Evolutionary conservation across 306 rosid genomes (phyloP).

Genomic region (Purshia tridentata): DNA sequence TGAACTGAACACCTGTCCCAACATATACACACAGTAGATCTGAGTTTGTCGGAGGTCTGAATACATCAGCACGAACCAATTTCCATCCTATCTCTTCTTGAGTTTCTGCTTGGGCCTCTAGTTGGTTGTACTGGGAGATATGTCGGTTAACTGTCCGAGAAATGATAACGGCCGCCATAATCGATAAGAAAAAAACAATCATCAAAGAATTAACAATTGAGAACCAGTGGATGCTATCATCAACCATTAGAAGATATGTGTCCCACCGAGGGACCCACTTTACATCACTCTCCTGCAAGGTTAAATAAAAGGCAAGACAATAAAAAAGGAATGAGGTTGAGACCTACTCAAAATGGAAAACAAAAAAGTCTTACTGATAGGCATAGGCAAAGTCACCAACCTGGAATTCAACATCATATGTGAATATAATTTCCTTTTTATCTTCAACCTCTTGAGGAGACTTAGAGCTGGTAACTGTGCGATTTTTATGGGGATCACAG

Average conservation of each 20-base stretch:
- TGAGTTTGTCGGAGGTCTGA: constrained; percentile 74
- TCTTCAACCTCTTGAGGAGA: constrained; percentile 85
- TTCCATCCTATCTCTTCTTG: constrained; percentile 96
- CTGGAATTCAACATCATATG: constrained; percentile 88
- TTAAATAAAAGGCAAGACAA: constrained; percentile 18
- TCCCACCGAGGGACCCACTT: constrained; percentile 99
- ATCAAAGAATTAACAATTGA: constrained; percentile 82
- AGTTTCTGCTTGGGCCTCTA: constrained; percentile 90
- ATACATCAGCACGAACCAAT: constrained; percentile 82
- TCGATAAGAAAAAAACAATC: constrained; percentile 89
- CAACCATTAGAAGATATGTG: constrained; percentile 92
- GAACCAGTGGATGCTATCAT: constrained; percentile 96
- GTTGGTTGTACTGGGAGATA: constrained; percentile 85
- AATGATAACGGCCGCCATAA: constrained; percentile 98
- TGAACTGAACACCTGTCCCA: constrained; percentile 90
- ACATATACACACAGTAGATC: constrained; percentile 78
- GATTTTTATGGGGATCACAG: constrained; percentile 81
- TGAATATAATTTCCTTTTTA: constrained; percentile 75
- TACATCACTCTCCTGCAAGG: constrained; percentile 72
- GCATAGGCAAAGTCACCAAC: constrained; percentile 41
- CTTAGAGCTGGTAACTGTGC: constrained; percentile 58
- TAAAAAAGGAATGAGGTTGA: constrained; percentile 6
- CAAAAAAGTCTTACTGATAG: neutral
- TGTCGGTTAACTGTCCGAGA: constrained; percentile 91
- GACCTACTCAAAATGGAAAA: constrained; percentile 6